A percentile compares a stretch with the other conserved stretches of the same genome.
Conservation (phyloP, 176 grass and related monocot species). For the Carex pumila region DNA sequence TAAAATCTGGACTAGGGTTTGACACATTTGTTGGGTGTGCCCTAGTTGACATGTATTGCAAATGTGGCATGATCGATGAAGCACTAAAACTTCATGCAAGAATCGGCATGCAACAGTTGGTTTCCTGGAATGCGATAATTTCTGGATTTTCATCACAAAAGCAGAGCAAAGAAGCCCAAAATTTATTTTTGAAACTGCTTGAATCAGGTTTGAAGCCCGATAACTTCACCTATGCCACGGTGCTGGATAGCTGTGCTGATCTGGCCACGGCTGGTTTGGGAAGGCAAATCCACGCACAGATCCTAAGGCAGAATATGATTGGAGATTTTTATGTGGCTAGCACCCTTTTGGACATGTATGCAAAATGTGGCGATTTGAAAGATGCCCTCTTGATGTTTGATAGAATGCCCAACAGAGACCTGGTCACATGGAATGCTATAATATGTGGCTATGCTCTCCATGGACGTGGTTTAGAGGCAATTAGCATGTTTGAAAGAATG, state of each 20-base stretch:
- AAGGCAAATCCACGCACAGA: slow-evolving; percentile 74
- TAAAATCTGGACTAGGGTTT: slow-evolving; percentile 72
- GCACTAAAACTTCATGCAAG: slow-evolving; percentile 67
- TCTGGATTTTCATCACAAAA: slow-evolving; percentile 79
- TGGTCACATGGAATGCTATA: slow-evolving; percentile 85
- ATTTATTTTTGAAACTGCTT: slow-evolving; percentile 63
- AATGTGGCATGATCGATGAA: slow-evolving; percentile 60
- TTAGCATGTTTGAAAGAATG: slow-evolving; percentile 80
- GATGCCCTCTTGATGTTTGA: slow-evolving; percentile 51
- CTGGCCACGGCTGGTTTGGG: slow-evolving; percentile 66
- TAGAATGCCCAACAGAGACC: slow-evolving; percentile 51
- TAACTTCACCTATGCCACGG: slow-evolving; percentile 66
- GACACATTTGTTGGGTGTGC: slow-evolving; percentile 64
- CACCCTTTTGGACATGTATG: slow-evolving; percentile 84
- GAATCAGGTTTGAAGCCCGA: slow-evolving; percentile 49
- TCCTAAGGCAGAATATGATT: slow-evolving; percentile 63
- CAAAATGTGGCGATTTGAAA: slow-evolving; percentile 64
- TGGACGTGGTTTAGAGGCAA: slow-evolving; percentile 65
- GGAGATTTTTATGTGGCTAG: slow-evolving; percentile 75
- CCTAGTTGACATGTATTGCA: slow-evolving; percentile 90
- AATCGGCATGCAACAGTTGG: slow-evolving; percentile 48
- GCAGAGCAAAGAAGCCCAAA: slow-evolving; percentile 70
- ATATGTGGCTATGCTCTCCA: slow-evolving; percentile 79
- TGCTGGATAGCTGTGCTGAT: slow-evolving; percentile 77
- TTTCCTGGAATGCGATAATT: slow-evolving; percentile 80